phyloP scores from a whole-genome alignment of 345 rosid genomes.

The Cardamine occulta region DNA sequence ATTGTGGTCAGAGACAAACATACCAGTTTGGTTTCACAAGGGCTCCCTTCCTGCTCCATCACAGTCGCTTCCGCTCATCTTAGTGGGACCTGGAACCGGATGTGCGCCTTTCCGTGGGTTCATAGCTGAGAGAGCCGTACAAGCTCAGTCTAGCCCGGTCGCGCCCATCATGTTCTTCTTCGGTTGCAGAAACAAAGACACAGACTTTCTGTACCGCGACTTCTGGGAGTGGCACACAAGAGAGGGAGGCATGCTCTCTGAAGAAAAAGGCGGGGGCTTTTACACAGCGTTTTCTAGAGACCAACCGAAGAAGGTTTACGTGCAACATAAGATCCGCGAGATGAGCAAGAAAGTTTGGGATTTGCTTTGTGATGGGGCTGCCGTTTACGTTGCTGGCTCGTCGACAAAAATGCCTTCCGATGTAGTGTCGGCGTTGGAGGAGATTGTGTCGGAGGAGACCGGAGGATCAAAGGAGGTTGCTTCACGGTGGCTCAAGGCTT shows the following conservation, averaged over 20 bases:
- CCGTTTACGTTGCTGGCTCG: conserved; percentile 84
- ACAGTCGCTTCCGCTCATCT: conserved; percentile 72
- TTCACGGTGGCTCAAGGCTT: conserved; percentile 58
- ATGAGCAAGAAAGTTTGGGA: conserved; percentile 66
- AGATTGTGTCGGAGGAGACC: conserved; percentile 58
- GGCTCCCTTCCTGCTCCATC: conserved; percentile 82
- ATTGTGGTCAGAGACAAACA: conserved; percentile 51
- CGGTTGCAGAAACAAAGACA: conserved; percentile 81
- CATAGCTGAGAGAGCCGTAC: conserved; percentile 72
- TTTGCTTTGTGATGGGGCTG: conserved; percentile 63
- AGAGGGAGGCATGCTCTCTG: conserved; percentile 66
- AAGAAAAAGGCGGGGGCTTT: conserved; percentile 82
- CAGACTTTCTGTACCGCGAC: conserved; percentile 75
- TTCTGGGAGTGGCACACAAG: conserved; percentile 72
- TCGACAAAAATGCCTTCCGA: conserved; percentile 93
- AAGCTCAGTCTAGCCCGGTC: conserved; percentile 49
- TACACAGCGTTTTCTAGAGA: conserved; percentile 89
- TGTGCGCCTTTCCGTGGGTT: conserved; percentile 98
- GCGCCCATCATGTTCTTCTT: conserved; percentile 84
- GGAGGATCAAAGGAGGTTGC: conserved; percentile 63
- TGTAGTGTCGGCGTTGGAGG: conserved; percentile 77
- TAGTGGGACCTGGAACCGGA: conserved; percentile 95
- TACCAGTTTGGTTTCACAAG: conserved; percentile 83
- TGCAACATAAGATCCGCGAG: conserved; percentile 81
- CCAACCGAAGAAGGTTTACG: conserved; percentile 86